Base-by-base conservation (phyloP, 1,139 yeast species). In the Pichia sp. region DNA sequence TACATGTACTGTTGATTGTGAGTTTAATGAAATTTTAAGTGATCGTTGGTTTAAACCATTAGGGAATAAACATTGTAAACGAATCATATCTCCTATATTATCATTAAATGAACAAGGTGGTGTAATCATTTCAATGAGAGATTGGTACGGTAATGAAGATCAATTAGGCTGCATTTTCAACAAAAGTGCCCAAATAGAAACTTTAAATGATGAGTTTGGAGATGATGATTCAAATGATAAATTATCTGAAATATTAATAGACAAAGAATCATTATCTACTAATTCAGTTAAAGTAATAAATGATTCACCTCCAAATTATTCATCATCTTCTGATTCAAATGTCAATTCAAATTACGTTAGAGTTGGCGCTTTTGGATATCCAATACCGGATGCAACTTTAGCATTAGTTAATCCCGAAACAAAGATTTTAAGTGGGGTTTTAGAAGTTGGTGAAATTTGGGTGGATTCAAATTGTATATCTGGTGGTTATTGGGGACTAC, bases 371-470 rank as follows among this genome's bases (percentile, higher is more conserved):
- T 92, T 92, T 71, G 98, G 98, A 0, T 88, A 75, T 59, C 98
- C 98, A 0, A 67, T 92, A 2, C 96, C 97, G 0, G 97, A 90
- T 68, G 92, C 97, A 0, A 87, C 95, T 0, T 66, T 92, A 40
- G 97, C 97, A 0, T 81, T 92, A 35, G 97, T 92, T 0, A 89
- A 94, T 62, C 97, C 98, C 0, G 98, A 94, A 55, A 85, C 87
- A 53, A 75, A 82, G 34, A 67, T 79, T 5, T 68, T 88, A 26
- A 82, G 86, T 4, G 76, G 78, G 3, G 79, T 74, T 43, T 79
- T 87, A 58, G 90, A 86, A 55, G 85, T 94, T n/a, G 98, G 98
- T 28, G 99, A 92, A 64, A 84, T 92, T 34, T 94, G 98, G 98
- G 86, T 92, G 28, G 96, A 88, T 62, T 81, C 90, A 51, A 95